Evolutionary conservation across 306 rosid species (phyloP).

Genomic region (Sesbania bispinosa): DNA sequence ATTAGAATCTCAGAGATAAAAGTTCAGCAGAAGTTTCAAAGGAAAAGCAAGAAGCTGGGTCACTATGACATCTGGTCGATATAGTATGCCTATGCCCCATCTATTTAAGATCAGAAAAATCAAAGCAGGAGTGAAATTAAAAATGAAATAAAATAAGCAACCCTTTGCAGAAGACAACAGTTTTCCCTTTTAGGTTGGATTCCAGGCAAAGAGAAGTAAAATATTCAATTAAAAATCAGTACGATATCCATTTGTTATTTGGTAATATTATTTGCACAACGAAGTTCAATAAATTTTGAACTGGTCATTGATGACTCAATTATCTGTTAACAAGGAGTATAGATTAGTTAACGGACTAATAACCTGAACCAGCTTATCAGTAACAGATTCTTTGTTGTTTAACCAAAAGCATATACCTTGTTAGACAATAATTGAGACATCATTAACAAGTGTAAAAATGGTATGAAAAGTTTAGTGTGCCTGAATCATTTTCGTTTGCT

Average conservation of each 20-base stretch:
- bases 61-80: not conserved
- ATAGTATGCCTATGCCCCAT: not conserved
- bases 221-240: not conserved
- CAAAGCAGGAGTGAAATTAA: not conserved
- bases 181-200: conserved; percentile 1
- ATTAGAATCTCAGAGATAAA: not conserved
- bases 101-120: conserved; percentile 9
- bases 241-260: not conserved
- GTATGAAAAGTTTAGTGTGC: not conserved
- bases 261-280: not conserved
- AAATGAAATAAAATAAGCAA: not conserved
- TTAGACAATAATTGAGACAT: not conserved
- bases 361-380: not conserved
- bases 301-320: not conserved
- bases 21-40: not conserved
- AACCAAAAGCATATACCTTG: not conserved
- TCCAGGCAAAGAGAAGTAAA: not conserved
- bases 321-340: not conserved
- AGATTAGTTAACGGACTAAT: not conserved
- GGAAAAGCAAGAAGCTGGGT: not conserved
- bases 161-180: conserved; percentile 1
- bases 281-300: not conserved
- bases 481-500: not conserved
- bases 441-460: not conserved
- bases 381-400: not conserved